Base-by-base conservation (phyloP, 2,329 filamentous ascomycete genomes). In the Colletotrichum sp. region DNA sequence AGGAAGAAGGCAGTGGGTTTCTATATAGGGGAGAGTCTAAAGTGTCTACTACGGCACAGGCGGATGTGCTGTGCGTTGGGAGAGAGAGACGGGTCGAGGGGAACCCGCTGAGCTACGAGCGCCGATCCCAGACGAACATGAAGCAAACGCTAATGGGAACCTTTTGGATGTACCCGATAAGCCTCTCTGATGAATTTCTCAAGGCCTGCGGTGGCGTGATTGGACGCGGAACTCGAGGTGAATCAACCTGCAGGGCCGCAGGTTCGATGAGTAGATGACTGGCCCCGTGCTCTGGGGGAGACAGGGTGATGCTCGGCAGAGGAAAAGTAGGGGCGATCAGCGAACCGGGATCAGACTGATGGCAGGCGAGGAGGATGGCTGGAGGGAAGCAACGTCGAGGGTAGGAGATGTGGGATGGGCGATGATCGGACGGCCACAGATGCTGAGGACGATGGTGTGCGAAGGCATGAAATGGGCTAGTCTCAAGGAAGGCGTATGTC, bases 91-190 rank as follows among this genome's bases (percentile, higher is more conserved):
- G 72, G 71, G 32, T 36, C 55, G 49, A 55, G 68, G 44, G 72
- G 21, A 74, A 72, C 66, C 73, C 66, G 73, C 75, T 69, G 59
- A 68, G 60, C 62, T 70, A 68, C 71, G 32, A 71, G 65, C 57
- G 39, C 69, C 49, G 68, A 78, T 78, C 77, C 71, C 71, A 77
- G 75, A 79, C 77, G 60, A 73, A 79, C 75, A 76, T 78, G 78
- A 79, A 79, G 78, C 78, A 79, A 76, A 73, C 59, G 72, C 64
- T 76, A 67, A 30, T 34, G 65, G 6, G 28, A 36, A 63, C 39
- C 66, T 32, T 68, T 30, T 74, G 70, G 52, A 60, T 74, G 63
- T 74, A 74, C 24, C 71, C 21, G 49, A 68, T 64, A 59, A 65
- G 57, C 57, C 57, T 65, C 57, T 68, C 57, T 59, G 39, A n/a